Evolutionary conservation across 148 eudicot genomes (phyloP), one percentile per base, ranked within the genome.

Genomic region (Rhododendron ovatum): DNA sequence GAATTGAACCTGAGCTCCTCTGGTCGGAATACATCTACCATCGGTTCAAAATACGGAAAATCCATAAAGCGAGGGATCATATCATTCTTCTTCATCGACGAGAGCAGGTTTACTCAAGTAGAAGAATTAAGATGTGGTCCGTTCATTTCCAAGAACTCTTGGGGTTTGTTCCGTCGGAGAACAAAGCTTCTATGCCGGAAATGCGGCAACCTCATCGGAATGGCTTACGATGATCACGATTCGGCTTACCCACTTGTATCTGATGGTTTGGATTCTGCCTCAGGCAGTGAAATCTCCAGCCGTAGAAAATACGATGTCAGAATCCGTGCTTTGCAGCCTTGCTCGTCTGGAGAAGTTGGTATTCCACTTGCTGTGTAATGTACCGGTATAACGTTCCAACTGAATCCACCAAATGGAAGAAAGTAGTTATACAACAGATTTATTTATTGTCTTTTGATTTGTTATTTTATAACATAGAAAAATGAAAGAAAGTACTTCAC

Each of bases 251-350:
- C 91, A 26, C 87, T 88, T 83, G 90, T 91, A 81, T 81, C 91
- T 0, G 90, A 90, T 76, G 93, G 90, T 5, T 86, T 93, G 9
- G 88, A 84, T 80, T 78, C 91, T 33, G 84, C 87, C 86, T 87
- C 93, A 24, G 88, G 82, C 20, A 83, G 84, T 76, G 95, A 91
- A 81, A 78, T 82, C 47, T 81, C 88, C 3, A 51, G 24, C 11
- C 86, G 80, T 35, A 92, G 89, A 87, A 93, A 91, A 77, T 93
- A 89, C 43, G 93, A 94, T 87, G 85, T 94, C 80, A 93, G 84
- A 86, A 92, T 94, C 71, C 91, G 95, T n/a, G 89, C 95, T 10
- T 84, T 94, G 86, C 95, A 93, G 59, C 98, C 98, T 78, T 93
- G 92, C 43, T 89, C 89, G 30, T 80, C 89, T 65, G 88, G 82